Evolutionary conservation across 331 rosid genomes (phyloP), one percentile per base, ranked within the genome.

Genomic region (Dryas integrifolia): DNA sequence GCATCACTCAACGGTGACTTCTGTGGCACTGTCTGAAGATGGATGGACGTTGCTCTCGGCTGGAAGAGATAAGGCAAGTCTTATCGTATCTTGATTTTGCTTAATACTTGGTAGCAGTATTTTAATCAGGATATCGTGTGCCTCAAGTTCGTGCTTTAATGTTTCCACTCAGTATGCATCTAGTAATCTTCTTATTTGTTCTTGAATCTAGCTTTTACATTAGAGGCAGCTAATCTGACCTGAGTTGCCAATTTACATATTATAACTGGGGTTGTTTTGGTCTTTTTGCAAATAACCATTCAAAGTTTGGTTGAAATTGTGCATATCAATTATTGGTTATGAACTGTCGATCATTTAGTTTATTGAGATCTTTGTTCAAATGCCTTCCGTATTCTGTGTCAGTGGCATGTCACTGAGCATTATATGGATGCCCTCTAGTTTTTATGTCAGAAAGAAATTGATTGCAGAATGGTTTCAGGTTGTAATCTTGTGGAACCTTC

Each of bases 401-500:
- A 10, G 62, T 40, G 62, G 21, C 30, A 38, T 50, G 49, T 12
- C 44, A 15, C 30, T 7, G 46, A 51, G 62, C 26, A 52, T 16
- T 50, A 10, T 47, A 24, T 46, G 13, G 44, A 7, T 66, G 45
- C 71, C 7, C 48, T n/a, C 6, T 67, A 35, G 35, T 50, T 9
- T 67, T 44, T 30, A 4, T 71, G 52, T 59, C 50, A 12, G 14
- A 58, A 58, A 4, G 41, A 18, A 70, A 73, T 41, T 81, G 76
- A 80, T 71, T 50, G 72, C 57, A 11, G 38, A 44, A 26, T 83
- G 73, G 72, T 81, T 78, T 57, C 88, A 94, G 98, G 96, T 94
- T 77, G 96, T 94, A 62, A 86, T 89, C 13, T 81, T 94, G 81
- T 94, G 98, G 98, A 87, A 89, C 80, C 92, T 94, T 76, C 95